Conservation (phyloP, 345 rosid species). For the Erysimum cheiranthoides region DNA sequence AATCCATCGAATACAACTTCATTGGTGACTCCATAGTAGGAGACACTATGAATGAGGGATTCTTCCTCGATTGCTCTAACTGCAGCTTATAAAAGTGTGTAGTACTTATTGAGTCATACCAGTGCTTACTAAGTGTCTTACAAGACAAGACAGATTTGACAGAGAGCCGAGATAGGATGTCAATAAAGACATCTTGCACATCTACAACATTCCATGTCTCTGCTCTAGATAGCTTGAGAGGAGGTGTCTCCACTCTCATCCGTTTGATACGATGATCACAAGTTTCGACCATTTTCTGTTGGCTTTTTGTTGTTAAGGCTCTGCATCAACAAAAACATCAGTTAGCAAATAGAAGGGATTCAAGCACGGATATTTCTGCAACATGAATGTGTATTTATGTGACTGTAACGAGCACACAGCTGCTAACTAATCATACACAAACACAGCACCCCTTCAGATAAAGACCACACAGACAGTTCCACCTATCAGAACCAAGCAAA, state of each 20-base stretch:
- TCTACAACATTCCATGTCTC: neutral
- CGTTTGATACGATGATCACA: neutral
- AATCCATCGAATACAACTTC: conserved; percentile 15
- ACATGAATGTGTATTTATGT: conserved; percentile 8
- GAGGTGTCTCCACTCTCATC: neutral
- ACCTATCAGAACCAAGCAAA: conserved; percentile 24
- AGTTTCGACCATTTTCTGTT: conserved; percentile 40
- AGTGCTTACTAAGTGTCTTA: conserved; percentile 24
- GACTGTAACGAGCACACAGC: conserved; percentile 2
- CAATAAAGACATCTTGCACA: conserved; percentile 17
- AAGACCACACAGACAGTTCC: conserved; percentile 1
- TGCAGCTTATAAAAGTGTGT: conserved; percentile 19
- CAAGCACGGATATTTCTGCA: conserved; percentile 6
- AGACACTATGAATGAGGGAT: conserved; percentile 27
- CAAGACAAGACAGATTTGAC: conserved; percentile 25
- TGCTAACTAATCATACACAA: conserved; percentile 25
- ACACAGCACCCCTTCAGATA: conserved; percentile 21
- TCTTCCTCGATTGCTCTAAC: conserved; percentile 28
- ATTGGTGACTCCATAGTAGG: neutral
- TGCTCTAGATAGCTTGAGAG: neutral
- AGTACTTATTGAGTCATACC: conserved; percentile 13
- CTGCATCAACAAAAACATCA: conserved; percentile 32
- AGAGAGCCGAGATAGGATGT: conserved; percentile 41
- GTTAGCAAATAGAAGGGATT: conserved; percentile 15
- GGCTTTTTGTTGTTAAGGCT: conserved; percentile 14